A percentile compares a stretch with the other conserved stretches of the same genome.
These are phyloP conservation scores for Aspergillus ostianus DNA, from an alignment of 495 filamentous ascomycete species.

Conservation along the genomic window DNA sequence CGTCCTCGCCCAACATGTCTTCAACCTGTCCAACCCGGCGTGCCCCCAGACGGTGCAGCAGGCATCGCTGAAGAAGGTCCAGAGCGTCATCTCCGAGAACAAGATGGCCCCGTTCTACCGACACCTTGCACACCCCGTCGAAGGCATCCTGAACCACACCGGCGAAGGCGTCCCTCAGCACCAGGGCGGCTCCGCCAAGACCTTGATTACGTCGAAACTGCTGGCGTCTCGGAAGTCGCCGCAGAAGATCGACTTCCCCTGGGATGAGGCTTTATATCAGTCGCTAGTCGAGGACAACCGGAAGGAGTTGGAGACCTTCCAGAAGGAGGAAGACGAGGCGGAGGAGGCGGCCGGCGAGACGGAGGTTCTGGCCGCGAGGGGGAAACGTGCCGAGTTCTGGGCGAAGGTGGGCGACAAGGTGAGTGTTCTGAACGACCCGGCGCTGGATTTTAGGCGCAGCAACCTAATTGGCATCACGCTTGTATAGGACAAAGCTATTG, in stretches of 20 bases:
- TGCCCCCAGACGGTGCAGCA: constrained; percentile 66
- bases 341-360: constrained; percentile 94
- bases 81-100: constrained; percentile 87
- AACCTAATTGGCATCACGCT: constrained; percentile 17
- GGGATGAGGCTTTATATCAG: constrained; percentile 89
- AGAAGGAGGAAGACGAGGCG: constrained; percentile 94
- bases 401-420: constrained; percentile 95
- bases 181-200: constrained; percentile 56
- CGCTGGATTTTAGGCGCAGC: not conserved
- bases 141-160: constrained; percentile 79
- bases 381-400: constrained; percentile 94
- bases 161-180: constrained; percentile 68
- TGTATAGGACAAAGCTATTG: constrained; percentile 85
- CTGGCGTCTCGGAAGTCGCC: constrained; percentile 64
- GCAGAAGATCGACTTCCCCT: constrained; percentile 67
- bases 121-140: constrained; percentile 89
- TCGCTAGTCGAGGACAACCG: constrained; percentile 83
- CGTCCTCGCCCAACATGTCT: constrained; percentile 91
- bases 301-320: constrained; percentile 82
- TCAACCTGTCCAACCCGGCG: constrained; percentile 89
- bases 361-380: constrained; percentile 86
- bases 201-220: constrained; percentile 56
- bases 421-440: not conserved
- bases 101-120: constrained; percentile 98
- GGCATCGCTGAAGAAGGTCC: constrained; percentile 74